These are phyloP conservation scores for Trichocladium uniseriatum DNA, from an alignment of 495 filamentous ascomycete genomes.

Conservation along the genomic window DNA sequence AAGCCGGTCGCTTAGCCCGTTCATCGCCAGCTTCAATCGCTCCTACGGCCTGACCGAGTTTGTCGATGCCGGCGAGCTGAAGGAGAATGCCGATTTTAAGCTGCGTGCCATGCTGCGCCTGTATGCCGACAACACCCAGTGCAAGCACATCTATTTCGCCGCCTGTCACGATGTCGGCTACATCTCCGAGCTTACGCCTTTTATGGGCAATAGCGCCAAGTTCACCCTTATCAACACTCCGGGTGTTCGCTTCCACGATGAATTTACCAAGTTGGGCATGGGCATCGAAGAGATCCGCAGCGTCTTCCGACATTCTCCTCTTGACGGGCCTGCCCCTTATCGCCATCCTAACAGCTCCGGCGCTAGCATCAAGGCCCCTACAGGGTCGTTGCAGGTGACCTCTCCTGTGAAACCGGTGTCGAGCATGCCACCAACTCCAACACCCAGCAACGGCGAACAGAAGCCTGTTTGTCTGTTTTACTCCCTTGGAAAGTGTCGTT, in stretches of 20 bases:
- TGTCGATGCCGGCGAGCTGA: slow-evolving; percentile 51
- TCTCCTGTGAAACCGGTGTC: neutral
- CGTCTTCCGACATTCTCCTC: slow-evolving; percentile 34
- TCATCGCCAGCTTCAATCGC: slow-evolving; percentile 50
- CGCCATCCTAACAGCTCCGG: neutral
- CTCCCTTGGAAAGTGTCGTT: slow-evolving; percentile 3
- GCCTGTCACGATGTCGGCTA: slow-evolving; percentile 56
- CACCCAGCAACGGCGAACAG: neutral
- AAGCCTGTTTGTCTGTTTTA: neutral
- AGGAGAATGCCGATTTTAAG: slow-evolving; percentile 53
- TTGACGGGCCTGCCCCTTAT: slow-evolving; percentile 5
- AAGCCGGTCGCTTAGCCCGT: slow-evolving; percentile 44
- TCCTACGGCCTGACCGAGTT: slow-evolving; percentile 52
- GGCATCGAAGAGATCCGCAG: slow-evolving; percentile 36
- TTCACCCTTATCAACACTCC: slow-evolving; percentile 46
- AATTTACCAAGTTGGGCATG: slow-evolving; percentile 25
- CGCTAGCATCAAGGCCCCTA: neutral
- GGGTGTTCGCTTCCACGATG: slow-evolving; percentile 18
- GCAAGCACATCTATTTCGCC: slow-evolving; percentile 58
- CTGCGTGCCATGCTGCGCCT: slow-evolving; percentile 42
- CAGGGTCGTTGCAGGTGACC: neutral
- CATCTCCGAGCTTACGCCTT: slow-evolving; percentile 45
- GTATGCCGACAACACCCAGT: slow-evolving; percentile 51
- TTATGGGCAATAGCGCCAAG: slow-evolving; percentile 29
- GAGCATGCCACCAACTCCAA: neutral